Evolutionary conservation across 2,329 filamentous ascomycete genomes (phyloP).

Genomic region (Chaetomium strumarium): DNA sequence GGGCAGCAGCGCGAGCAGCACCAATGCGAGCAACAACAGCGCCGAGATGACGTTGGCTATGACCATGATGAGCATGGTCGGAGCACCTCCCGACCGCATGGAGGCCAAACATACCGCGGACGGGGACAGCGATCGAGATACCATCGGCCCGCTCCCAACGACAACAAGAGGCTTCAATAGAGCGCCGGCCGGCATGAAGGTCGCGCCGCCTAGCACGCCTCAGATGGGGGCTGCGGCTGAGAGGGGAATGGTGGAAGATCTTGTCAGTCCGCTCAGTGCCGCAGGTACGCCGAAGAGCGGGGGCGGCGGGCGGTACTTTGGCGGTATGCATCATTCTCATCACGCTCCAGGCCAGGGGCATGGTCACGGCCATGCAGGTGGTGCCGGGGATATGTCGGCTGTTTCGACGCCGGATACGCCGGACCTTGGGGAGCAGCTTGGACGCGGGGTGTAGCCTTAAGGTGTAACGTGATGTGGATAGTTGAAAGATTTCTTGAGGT

Average conservation of each 20-base stretch:
- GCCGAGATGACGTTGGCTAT: slow-evolving; percentile 1
- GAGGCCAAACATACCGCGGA: not conserved
- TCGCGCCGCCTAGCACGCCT: slow-evolving; percentile 1
- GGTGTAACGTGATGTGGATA: too few relatives aligned
- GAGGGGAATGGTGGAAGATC: slow-evolving; percentile 15
- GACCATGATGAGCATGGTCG: not conserved
- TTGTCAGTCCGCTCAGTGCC: slow-evolving; percentile 21
- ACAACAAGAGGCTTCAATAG: not conserved
- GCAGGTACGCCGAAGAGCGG: slow-evolving; percentile 12
- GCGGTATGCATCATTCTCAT: not conserved
- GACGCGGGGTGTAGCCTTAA: not conserved
- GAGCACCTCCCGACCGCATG: not conserved
- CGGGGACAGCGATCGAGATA: not conserved
- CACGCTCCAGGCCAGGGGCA: not conserved
- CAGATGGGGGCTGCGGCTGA: slow-evolving; percentile 1
- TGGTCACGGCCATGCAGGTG: not conserved
- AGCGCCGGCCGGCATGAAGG: not conserved
- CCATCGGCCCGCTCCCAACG: not conserved
- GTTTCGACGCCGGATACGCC: slow-evolving; percentile 5
- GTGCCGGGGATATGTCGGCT: not conserved
- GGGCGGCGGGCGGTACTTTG: not conserved
- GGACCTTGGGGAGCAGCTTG: not conserved
- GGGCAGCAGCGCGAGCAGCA: slow-evolving; percentile 25
- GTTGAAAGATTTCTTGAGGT: not conserved
- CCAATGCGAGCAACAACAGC: not conserved